Conservation (phyloP, 352 stramenopile genomes). For the Saprolegnia parasitica region DNA sequence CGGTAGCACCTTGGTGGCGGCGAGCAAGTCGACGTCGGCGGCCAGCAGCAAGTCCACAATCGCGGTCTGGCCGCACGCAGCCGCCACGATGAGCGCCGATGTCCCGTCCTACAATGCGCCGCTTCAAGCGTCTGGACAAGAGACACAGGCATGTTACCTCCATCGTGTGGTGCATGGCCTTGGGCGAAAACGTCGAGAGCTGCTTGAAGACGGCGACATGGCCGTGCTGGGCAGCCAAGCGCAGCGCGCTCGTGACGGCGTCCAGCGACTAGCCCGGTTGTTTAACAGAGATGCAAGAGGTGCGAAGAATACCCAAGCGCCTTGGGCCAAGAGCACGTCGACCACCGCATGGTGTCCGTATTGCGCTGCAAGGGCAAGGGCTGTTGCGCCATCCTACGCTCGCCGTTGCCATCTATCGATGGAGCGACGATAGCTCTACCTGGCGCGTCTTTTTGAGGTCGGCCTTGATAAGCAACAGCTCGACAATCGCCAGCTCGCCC, state of each 20-base stretch:
- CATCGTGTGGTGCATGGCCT: neutral
- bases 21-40: neutral
- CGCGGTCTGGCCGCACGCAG: neutral
- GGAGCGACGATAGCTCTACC: neutral
- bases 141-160: neutral
- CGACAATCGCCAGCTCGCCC: conserved; percentile 4
- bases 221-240: neutral
- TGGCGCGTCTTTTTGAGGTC: conserved; percentile 5
- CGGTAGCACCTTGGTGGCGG: neutral
- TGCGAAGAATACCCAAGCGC: neutral
- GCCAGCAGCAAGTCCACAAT: neutral
- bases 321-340: neutral
- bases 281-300: neutral
- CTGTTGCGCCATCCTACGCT: neutral
- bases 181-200: neutral
- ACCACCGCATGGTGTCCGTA: neutral
- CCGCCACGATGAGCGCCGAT: neutral
- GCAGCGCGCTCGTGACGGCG: neutral
- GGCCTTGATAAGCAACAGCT: neutral
- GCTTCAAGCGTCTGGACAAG: neutral
- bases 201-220: neutral
- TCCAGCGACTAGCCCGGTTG: neutral
- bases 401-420: neutral
- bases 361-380: neutral
- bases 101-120: conserved; percentile 1